Evolutionary conservation across 2,329 filamentous ascomycete species (phyloP).

Genomic region (Penicillium sp.): DNA sequence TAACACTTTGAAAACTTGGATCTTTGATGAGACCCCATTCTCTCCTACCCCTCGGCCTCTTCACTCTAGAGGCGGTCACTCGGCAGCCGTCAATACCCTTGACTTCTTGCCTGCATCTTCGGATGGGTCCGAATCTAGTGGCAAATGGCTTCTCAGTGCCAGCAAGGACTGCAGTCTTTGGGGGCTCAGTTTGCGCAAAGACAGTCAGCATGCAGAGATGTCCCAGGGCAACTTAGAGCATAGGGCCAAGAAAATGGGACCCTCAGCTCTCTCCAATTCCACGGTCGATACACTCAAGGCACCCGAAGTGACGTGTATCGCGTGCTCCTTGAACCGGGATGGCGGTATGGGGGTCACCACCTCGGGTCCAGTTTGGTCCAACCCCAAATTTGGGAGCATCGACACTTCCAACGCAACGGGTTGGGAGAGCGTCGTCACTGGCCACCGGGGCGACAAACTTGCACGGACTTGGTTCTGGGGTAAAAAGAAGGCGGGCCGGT

Average conservation of each 20-base stretch:
- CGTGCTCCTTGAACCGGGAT: conserved; percentile 87
- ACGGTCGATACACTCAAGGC: conserved; percentile 63
- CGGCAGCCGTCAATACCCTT: conserved; percentile 76
- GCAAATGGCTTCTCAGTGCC: conserved; percentile 91
- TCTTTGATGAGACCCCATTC: conserved; percentile 90
- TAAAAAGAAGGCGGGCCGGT: conserved; percentile 84
- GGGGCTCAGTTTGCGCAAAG: conserved; percentile 92
- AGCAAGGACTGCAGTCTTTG: conserved; percentile 88
- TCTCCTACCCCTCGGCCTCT: conserved; percentile 80
- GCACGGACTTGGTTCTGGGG: conserved; percentile 99
- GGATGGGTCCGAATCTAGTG: conserved; percentile 80
- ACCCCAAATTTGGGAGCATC: conserved; percentile 62
- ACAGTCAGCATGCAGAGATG: conserved; percentile 89
- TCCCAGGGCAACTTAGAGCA: conserved; percentile 86
- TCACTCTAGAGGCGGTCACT: conserved; percentile 83
- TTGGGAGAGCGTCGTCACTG: conserved; percentile 96
- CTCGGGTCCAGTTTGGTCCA: conserved; percentile 80
- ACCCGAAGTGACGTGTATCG: conserved; percentile 86
- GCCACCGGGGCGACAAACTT: conserved; percentile 77
- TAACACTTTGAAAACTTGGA: conserved; percentile 93
- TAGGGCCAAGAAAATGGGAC: conserved; percentile 71
- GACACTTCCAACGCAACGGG: conserved; percentile 78
- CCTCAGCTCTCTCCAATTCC: conserved; percentile 14
- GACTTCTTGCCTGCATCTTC: conserved; percentile 84
- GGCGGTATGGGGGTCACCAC: conserved; percentile 85